Base-by-base conservation (phyloP, 768 basidiomycete species). In the Agrocybe pediades region DNA sequence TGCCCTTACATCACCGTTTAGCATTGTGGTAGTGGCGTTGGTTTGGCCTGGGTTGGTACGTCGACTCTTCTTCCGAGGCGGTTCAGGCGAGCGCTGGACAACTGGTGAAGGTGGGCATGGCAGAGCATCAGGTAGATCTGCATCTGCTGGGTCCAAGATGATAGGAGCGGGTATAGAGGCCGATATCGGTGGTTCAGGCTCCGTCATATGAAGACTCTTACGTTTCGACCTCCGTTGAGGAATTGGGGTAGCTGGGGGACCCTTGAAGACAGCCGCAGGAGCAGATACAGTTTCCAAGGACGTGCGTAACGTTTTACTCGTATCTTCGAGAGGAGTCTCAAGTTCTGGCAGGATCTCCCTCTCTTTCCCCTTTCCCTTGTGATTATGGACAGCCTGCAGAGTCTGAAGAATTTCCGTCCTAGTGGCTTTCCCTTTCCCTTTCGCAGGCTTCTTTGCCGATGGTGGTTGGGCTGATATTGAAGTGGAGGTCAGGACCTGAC, bases 401-500 rank as follows among this genome's bases (percentile, higher is more conserved):
- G 67, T 68, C 39, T 71, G 63, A 65, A 68, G 68, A 6, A 72
- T 55, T n/a, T 62, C 69, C n/a, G 58, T 53, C 19, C 66, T 54
- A 2, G 42, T 40, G n/a, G 49, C 36, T 53, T 64, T 67, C 21
- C 49, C 24, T 56, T 69, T 71, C 7, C 57, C 39, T 52, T 67
- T 65, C 27, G 54, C 62, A 39, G 65, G 70, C n/a, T 21, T 7
- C 8, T 61, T 46, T 21, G 56, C 21, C 1, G 64, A 53, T 17
- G 71, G 56, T 0, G 66, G 52, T 17, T 69, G 59, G 15, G 65
- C 45, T 23, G 69, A 68, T 20, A 66, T 56, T n/a, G 66, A 56
- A 39, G 71, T 72, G 9, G 79, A 70, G 54, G 70, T 49, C 6
- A 65, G 49, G 19, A 57, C 68, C 53, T 80, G 81, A 44, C 78